Evolutionary conservation across 2,329 filamentous ascomycete genomes (phyloP).

Genomic region (Penicillium glabrum): DNA sequence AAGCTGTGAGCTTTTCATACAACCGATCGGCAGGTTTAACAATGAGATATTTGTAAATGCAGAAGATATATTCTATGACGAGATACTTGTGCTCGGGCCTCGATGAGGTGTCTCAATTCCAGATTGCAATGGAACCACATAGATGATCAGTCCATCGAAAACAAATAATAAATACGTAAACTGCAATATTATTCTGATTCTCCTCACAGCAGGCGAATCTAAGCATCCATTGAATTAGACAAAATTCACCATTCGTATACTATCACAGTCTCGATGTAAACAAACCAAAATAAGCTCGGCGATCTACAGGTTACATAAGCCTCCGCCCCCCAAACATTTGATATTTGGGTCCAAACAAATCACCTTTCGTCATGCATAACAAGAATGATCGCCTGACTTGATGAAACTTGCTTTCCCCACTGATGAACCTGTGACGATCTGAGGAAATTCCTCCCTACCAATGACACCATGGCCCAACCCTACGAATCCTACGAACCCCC

Average conservation of each 20-base stretch:
- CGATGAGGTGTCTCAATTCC: slow-evolving; percentile 1
- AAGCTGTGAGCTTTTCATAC: background rate
- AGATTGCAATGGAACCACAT: background rate
- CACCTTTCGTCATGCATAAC: background rate
- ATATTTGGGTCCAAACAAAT: background rate
- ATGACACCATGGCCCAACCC: slow-evolving; percentile 28
- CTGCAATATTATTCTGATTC: background rate
- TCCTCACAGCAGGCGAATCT: background rate
- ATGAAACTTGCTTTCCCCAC: background rate
- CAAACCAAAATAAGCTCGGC: slow-evolving; percentile 2
- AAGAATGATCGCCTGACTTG: background rate
- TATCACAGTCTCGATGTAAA: background rate
- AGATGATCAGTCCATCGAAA: background rate
- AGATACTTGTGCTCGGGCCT: background rate
- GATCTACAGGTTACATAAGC: slow-evolving; percentile 20
- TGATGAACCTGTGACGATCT: background rate
- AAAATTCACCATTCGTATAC: background rate
- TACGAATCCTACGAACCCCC: slow-evolving; percentile 9
- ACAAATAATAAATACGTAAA: background rate
- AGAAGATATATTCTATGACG: background rate
- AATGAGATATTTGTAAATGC: background rate
- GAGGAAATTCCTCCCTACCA: background rate
- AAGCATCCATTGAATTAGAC: background rate
- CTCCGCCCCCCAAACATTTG: slow-evolving; percentile 9
- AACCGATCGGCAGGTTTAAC: background rate